Base-by-base conservation (phyloP, 164 flowering plant species). In the Aristolochia fimbriata region DNA sequence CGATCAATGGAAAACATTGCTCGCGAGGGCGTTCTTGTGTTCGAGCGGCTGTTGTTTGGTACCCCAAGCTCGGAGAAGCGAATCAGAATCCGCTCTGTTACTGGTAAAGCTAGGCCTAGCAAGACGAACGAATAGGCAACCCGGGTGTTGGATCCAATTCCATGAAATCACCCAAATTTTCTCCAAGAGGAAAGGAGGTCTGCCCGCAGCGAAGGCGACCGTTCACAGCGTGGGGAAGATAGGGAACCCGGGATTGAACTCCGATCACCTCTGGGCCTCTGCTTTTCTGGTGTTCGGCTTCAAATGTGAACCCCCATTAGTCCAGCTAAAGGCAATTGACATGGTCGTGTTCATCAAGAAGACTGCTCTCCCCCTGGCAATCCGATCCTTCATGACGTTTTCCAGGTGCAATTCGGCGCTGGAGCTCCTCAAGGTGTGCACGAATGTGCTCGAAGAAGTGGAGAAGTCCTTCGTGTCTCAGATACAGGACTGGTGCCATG, bases 381-480 rank as follows among this genome's bases (percentile, higher is more conserved):
- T 81, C 37, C 53, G 73, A n/a, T 78, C 95, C 12, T 90, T 90
- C 80, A 75, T 84, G 13, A 74, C 75, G 7, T 87, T 82, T 70
- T 87, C 95, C 25, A 71, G 90, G 71, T 90, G 95, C 73, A 87
- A 74, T 61, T 84, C 97, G 5, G 80, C 92, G 15, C 57, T 90
- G 68, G 97, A 90, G 77, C 84, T 90, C 20, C 73, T 90, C 33
- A 83, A 85, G 60, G 90, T 87, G 8, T 87, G 95, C 80, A 87
- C 97, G 12, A 84, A 84, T 50, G 88, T 79, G 58, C 83, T 91
- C 0, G 91, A 90, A 59, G 91, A 90, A 60, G 87, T 83, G 0
- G 95, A 90, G 82, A 90, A 87, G 67, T 87, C 96, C 2, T 91
- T 91, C 21, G 92, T 84, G 48, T 80, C 88, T 6, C 95, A 87